A percentile compares a stretch with the other conserved stretches of the same genome.
Evolutionary conservation across 1,139 yeast species (phyloP).

Genomic region (Sugiyamaella xylanicola): DNA sequence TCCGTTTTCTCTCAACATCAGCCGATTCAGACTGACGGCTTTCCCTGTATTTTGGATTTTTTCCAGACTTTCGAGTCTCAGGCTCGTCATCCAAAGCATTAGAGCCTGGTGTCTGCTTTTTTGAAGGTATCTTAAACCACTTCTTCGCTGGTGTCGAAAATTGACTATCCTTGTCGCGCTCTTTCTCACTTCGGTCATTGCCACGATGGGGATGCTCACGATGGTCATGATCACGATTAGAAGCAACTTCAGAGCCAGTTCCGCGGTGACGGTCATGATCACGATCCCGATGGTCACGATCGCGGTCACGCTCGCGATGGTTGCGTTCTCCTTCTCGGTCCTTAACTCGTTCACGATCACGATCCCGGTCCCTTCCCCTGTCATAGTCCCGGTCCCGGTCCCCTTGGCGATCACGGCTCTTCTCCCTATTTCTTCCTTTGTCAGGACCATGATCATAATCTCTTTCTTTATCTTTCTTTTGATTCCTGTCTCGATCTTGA

Average conservation of each 20-base stretch:
- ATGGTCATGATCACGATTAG: no score
- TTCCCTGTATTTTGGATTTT: neutral
- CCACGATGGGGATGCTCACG: no score
- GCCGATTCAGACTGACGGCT: constrained; percentile 1
- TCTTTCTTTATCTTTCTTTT: neutral
- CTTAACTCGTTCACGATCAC: neutral
- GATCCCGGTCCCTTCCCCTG: neutral
- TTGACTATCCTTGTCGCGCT: no score
- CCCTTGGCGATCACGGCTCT: constrained; percentile 2
- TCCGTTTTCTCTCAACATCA: neutral
- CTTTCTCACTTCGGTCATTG: no score
- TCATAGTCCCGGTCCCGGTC: constrained; percentile 7
- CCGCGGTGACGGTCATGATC: neutral
- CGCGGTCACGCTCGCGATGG: neutral
- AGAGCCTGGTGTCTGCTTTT: neutral
- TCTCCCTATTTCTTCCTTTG: constrained; percentile 10
- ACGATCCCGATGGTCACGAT: neutral
- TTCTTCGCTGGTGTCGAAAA: neutral
- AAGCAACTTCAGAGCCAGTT: neutral
- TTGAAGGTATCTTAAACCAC: constrained; percentile 15
- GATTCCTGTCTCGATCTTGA: constrained; percentile 1
- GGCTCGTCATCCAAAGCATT: neutral
- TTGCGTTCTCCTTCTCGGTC: neutral
- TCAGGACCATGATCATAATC: neutral
- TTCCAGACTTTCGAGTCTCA: neutral